Percentiles rank a stretch among this genome's conserved stretches.
Conservation (phyloP, 305 asterid genomes). For the Ajuga reptans region DNA sequence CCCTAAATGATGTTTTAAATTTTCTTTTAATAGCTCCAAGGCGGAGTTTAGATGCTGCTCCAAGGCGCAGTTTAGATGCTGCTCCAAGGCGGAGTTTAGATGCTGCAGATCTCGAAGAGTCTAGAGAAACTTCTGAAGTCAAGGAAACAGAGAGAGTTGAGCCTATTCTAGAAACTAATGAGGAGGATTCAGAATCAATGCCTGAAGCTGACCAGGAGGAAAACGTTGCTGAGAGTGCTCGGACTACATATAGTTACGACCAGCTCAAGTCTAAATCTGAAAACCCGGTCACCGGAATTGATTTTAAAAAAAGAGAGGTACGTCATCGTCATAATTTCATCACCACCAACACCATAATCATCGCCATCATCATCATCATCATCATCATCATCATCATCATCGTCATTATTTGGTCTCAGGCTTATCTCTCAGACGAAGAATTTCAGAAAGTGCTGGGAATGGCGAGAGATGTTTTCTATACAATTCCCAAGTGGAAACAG, state of each 20-base stretch:
- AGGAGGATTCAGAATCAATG: conserved; percentile 28
- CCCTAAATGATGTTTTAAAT: background rate
- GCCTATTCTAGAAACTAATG: conserved; percentile 30
- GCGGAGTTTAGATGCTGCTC: conserved; percentile 26
- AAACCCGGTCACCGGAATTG: conserved; percentile 50
- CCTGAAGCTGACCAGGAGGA: conserved; percentile 31
- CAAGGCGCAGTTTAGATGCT: conserved; percentile 19
- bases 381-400: background rate
- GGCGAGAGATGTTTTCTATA: conserved; percentile 43
- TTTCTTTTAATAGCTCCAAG: conserved; percentile 30
- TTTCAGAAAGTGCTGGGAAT: conserved; percentile 44
- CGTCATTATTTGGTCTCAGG: conserved; percentile 30
- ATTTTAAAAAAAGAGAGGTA: conserved; percentile 58
- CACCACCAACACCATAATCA: background rate
- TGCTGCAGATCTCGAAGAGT: conserved; percentile 27
- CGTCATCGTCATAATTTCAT: background rate
- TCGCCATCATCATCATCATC: background rate
- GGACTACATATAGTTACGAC: conserved; percentile 38
- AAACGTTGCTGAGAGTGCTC: conserved; percentile 22
- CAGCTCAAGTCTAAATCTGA: conserved; percentile 57
- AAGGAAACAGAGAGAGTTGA: conserved; percentile 31
- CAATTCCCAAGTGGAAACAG: conserved; percentile 73
- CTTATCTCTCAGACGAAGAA: conserved; percentile 59
- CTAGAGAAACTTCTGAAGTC: conserved; percentile 33
- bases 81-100: conserved; percentile 33